Evolutionary conservation across 371 early-diverging fungal species (phyloP).

Genomic region (Mortierella sp.): DNA sequence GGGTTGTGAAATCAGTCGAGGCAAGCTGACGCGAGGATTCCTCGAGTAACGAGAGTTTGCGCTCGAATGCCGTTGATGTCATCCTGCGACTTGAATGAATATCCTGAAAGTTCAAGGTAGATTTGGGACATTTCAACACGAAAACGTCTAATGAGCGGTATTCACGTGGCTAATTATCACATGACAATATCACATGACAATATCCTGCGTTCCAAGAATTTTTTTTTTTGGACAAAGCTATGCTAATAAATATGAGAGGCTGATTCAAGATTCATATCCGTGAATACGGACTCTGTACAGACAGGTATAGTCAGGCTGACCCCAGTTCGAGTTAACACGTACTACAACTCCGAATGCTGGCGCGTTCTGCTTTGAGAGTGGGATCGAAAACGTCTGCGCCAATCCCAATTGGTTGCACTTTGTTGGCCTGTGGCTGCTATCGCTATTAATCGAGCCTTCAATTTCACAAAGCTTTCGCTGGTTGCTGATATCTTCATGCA

Average conservation of each 20-base stretch:
- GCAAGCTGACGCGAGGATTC: constrained; percentile 34
- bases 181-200: no score
- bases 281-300: constrained; percentile 85
- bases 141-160: no score
- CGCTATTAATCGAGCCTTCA: not conserved
- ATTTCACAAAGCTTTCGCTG: not conserved
- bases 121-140: no score
- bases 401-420: not conserved
- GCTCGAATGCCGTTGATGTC: constrained; percentile 10
- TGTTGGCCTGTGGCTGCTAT: not conserved
- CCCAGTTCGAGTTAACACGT: constrained; percentile 78
- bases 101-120: not conserved
- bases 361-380: constrained; percentile 32
- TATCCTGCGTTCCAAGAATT: no score
- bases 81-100: not conserved
- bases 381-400: constrained; percentile 59
- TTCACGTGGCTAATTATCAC: no score
- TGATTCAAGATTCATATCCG: constrained; percentile 56
- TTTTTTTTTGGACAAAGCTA: no score
- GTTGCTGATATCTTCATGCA: not conserved
- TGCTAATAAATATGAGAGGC: no score
- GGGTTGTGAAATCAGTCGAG: constrained; percentile 32
- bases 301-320: constrained; percentile 79
- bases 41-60: constrained; percentile 29
- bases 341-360: constrained; percentile 56